These are phyloP conservation scores for Ramaria sp. DNA, from an alignment of 768 basidiomycete genomes.

Conservation along the genomic window DNA sequence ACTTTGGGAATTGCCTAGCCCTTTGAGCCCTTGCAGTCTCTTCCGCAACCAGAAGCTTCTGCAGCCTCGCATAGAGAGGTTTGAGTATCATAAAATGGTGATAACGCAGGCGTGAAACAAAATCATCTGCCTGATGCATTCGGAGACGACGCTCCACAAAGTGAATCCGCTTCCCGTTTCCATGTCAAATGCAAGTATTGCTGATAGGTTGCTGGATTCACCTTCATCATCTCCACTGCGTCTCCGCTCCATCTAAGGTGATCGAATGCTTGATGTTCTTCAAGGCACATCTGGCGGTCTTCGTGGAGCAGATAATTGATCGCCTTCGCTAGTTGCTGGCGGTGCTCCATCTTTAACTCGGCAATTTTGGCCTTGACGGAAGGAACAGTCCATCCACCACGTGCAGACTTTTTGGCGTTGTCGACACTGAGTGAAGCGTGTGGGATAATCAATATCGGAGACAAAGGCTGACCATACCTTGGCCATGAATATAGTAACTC, in stretches of 20 bases:
- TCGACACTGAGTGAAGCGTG: background rate
- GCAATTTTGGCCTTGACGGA: background rate
- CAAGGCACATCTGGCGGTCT: background rate
- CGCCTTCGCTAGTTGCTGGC: background rate
- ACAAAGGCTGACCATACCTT: background rate
- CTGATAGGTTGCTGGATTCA: background rate
- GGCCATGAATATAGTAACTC: background rate
- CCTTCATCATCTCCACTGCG: background rate
- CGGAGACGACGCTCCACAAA: background rate
- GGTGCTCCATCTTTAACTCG: slow-evolving; percentile 3
- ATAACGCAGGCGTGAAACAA: background rate
- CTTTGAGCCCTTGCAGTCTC: background rate
- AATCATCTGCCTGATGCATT: slow-evolving; percentile 1
- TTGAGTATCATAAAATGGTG: background rate
- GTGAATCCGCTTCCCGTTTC: background rate
- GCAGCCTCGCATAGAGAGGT: slow-evolving; percentile 1
- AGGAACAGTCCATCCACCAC: background rate
- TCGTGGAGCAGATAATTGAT: background rate
- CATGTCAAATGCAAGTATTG: background rate
- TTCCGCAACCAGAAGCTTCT: background rate
- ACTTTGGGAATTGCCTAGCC: slow-evolving; percentile 1
- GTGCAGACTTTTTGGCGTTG: background rate
- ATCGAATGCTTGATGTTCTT: background rate
- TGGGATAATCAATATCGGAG: background rate
- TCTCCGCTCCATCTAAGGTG: background rate